Evolutionary conservation across 2,329 filamentous ascomycete species (phyloP), one percentile per base, ranked within the genome.

Genomic region (Botrytis galanthina): DNA sequence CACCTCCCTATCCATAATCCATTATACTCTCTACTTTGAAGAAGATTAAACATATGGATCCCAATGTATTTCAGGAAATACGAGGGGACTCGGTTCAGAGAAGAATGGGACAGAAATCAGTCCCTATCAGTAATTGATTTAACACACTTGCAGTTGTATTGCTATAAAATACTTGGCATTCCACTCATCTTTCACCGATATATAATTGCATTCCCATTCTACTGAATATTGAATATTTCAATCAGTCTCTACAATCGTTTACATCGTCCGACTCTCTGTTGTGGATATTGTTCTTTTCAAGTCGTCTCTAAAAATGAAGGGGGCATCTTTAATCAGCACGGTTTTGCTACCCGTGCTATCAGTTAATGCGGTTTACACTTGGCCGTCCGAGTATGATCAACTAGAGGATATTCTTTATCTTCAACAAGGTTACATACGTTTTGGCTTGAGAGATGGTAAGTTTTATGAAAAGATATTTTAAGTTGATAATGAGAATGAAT

Each of bases 311-410:
- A 54, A 68, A 42, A 57, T 69, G 66, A 69, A 42, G n/a, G 48
- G 48, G 18, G 20, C 22, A 32, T 57, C 66, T 39, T 32, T 69
- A 4, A 57, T 59, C 18, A 26, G 66, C 16, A 26, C 42, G 51
- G 66, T n/a, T 14, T 32, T 69, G n/a, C 16, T 69, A n/a, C 66
- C 66, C 48, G n/a, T 69, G 9, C 10, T 69, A 20, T 57, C 66
- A 16, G 66, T 44, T 1, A 69, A 57, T 14, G 66, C 66, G 22
- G 48, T 16, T 10, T 69, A 57, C 32, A 69, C 48, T 37, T 69
- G 66, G 66, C 66, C 66, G 12, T 69, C 66, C 9, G 12, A 57
- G 37, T 69, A 69, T 29, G 66, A 69, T 32, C 18, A 32, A 6
- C 4, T 69, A 0, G 66, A 69, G 3, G 66, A 69, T 10, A 16